These are phyloP conservation scores for Vigna radiata DNA, from an alignment of 306 rosid species.

Conservation along the genomic window DNA sequence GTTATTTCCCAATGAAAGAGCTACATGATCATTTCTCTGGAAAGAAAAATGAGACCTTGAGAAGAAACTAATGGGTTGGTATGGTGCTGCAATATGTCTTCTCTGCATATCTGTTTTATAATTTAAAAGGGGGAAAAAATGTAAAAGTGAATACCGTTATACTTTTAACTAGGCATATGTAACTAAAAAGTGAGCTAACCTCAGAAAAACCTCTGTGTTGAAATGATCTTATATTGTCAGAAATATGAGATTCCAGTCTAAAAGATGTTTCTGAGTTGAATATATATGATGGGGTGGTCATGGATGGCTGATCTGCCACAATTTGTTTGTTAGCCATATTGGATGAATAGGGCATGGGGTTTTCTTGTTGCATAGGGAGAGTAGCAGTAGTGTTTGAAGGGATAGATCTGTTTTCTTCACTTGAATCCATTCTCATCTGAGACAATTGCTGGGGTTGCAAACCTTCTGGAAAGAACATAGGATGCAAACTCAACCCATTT, in stretches of 20 bases:
- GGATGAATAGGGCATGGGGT: slow-evolving; percentile 55
- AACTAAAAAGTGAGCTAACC: slow-evolving; percentile 51
- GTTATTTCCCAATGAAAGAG: not conserved
- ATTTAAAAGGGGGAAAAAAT: not conserved
- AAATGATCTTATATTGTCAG: slow-evolving; percentile 54
- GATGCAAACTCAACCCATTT: slow-evolving; percentile 80
- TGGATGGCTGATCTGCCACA: slow-evolving; percentile 51
- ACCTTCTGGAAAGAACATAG: slow-evolving; percentile 69
- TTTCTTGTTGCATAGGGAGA: slow-evolving; percentile 58
- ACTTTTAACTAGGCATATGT: not conserved
- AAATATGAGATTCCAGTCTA: slow-evolving; percentile 56
- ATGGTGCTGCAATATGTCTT: slow-evolving; percentile 54
- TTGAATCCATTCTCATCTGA: slow-evolving; percentile 56
- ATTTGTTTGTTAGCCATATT: slow-evolving; percentile 51
- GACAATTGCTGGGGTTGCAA: slow-evolving; percentile 60
- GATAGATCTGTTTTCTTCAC: slow-evolving; percentile 60
- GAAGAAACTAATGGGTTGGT: slow-evolving; percentile 55
- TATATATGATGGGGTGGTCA: slow-evolving; percentile 54
- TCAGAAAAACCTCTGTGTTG: slow-evolving; percentile 50
- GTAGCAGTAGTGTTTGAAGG: slow-evolving; percentile 55
- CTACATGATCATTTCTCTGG: slow-evolving; percentile 11
- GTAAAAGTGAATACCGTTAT: slow-evolving; percentile 11
- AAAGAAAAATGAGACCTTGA: slow-evolving; percentile 42
- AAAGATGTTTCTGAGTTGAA: slow-evolving; percentile 56
- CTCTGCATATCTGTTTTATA: slow-evolving; percentile 52